Evolutionary conservation across 768 basidiomycete species (phyloP).

Genomic region (Cystobasidium onofrii): DNA sequence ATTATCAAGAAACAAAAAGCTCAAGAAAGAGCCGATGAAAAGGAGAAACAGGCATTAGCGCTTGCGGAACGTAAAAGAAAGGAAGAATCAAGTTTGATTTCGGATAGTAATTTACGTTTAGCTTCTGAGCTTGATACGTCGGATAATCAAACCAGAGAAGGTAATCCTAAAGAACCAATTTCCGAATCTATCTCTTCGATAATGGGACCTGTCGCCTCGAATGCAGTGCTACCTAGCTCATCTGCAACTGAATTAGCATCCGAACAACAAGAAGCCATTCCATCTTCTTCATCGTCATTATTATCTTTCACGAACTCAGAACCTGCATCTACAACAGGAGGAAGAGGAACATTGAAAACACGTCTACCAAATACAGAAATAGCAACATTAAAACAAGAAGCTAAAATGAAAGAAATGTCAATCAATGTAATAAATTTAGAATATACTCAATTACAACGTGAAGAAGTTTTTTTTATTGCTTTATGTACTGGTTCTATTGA

Average conservation of each 20-base stretch:
- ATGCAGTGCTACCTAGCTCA: background rate
- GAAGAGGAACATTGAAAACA: background rate
- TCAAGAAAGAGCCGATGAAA: conserved; percentile 62
- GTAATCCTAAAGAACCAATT: background rate
- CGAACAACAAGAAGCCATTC: background rate
- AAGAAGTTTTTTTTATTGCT: conserved; percentile 44
- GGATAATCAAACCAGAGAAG: too few species aligned
- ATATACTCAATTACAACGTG: conserved; percentile 43
- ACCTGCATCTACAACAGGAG: background rate
- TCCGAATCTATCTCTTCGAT: background rate
- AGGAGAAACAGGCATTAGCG: conserved; percentile 32
- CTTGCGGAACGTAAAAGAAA: background rate
- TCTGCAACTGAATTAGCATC: background rate
- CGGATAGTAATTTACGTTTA: background rate
- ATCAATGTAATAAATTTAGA: conserved; percentile 35
- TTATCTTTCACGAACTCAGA: background rate
- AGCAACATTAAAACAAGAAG: background rate
- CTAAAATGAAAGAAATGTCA: conserved; percentile 32
- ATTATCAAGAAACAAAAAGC: conserved; percentile 92
- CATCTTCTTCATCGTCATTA: too few species aligned
- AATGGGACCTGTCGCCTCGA: background rate
- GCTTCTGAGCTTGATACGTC: background rate
- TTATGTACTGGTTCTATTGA: conserved; percentile 37
- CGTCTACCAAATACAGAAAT: background rate
- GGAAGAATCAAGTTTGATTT: background rate